Evolutionary conservation across 1,284 basidiomycete genomes (phyloP).

Genomic region (Trametes sp.): DNA sequence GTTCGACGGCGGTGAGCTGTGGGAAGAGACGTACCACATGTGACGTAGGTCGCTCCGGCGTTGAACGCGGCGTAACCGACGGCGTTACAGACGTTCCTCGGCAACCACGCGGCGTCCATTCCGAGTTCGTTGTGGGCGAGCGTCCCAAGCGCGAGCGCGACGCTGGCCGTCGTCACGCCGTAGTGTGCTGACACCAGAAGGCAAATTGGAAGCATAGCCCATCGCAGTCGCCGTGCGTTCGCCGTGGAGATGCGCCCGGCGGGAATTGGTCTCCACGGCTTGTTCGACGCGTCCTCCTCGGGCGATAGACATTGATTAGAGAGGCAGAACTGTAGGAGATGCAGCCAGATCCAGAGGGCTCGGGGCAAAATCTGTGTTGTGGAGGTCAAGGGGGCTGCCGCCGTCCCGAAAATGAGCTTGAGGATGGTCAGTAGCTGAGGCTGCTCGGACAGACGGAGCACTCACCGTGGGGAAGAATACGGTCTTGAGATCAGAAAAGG

Average conservation of each 20-base stretch:
- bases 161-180: slow-evolving; percentile 29
- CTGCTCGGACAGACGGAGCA: neutral
- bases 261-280: slow-evolving; percentile 53
- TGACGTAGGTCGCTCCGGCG: slow-evolving; percentile 31
- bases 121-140: slow-evolving; percentile 47
- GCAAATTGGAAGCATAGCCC: slow-evolving; percentile 45
- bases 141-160: slow-evolving; percentile 41
- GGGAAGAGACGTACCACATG: slow-evolving; percentile 22
- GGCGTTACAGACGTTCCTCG: slow-evolving; percentile 47
- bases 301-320: slow-evolving; percentile 53
- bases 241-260: slow-evolving; percentile 48
- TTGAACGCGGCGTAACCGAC: slow-evolving; percentile 41
- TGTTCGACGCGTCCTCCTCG: slow-evolving; percentile 52
- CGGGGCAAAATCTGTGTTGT: slow-evolving; percentile 37
- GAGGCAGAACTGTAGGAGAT: slow-evolving; percentile 52
- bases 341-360: slow-evolving; percentile 52
- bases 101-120: slow-evolving; percentile 44
- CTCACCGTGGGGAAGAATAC: slow-evolving; percentile 47
- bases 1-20: neutral
- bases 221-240: slow-evolving; percentile 45
- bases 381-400: slow-evolving; percentile 7
- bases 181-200: slow-evolving; percentile 38
- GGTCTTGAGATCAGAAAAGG: slow-evolving; percentile 48
- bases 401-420: slow-evolving; percentile 15
- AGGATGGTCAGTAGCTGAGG: slow-evolving; percentile 14